Conservation (phyloP, 345 rosid genomes). For the Gossypium mustelinum region DNA sequence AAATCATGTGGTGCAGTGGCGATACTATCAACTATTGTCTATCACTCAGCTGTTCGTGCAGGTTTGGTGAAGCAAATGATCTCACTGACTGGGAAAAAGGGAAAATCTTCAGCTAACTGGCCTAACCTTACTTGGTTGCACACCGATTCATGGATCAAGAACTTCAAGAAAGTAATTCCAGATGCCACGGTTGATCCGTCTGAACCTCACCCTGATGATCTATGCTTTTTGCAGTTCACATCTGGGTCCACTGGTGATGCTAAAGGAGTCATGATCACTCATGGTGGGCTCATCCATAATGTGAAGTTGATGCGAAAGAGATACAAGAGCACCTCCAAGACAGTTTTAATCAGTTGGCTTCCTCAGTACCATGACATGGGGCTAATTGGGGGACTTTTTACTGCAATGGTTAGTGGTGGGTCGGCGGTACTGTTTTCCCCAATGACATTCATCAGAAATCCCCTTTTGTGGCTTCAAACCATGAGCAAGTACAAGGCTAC, state of each 20-base stretch:
- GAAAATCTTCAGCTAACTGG: constrained; percentile 40
- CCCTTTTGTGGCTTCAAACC: constrained; percentile 57
- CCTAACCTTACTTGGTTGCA: constrained; percentile 64
- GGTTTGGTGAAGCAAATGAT: constrained; percentile 52
- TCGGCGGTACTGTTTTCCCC: constrained; percentile 57
- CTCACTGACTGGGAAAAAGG: constrained; percentile 35
- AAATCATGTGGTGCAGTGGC: constrained; percentile 52
- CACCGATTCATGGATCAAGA: constrained; percentile 61
- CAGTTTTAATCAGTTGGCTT: constrained; percentile 64
- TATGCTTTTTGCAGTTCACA: constrained; percentile 65
- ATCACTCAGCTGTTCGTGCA: constrained; percentile 57
- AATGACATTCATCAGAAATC: constrained; percentile 52
- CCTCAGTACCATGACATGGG: constrained; percentile 84
- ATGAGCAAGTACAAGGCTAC: constrained; percentile 53
- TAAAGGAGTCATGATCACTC: constrained; percentile 66
- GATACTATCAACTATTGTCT: constrained; percentile 48
- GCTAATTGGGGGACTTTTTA: constrained; percentile 64
- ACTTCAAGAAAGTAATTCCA: constrained; percentile 25
- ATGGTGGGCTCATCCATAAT: constrained; percentile 59
- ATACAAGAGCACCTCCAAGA: constrained; percentile 55
- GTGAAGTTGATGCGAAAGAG: constrained; percentile 53
- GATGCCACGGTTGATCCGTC: constrained; percentile 5
- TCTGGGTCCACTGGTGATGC: constrained; percentile 76
- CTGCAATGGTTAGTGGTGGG: constrained; percentile 64
- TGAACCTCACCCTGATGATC: constrained; percentile 40